Evolutionary conservation across 352 stramenopile species (phyloP).

Genomic region (Phytophthora pseudosyringae): DNA sequence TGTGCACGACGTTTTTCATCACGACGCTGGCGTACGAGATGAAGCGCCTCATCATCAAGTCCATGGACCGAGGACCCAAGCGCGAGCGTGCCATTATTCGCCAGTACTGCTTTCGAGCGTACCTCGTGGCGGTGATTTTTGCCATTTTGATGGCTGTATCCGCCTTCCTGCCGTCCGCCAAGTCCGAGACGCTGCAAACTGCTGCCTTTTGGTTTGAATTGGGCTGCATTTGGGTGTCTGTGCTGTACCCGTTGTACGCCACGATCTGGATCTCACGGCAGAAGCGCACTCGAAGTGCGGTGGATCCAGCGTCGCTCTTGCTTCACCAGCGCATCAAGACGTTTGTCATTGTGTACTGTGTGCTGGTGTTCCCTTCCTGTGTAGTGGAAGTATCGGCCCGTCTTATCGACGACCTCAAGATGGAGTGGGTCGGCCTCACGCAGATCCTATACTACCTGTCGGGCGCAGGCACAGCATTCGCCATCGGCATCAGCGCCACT

Average conservation of each 20-base stretch:
- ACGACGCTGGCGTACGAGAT: constrained; percentile 72
- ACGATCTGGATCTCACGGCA: constrained; percentile 53
- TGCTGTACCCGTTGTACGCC: constrained; percentile 62
- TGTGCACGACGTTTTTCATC: constrained; percentile 71
- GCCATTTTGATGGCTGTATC: constrained; percentile 43
- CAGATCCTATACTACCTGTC: constrained; percentile 71
- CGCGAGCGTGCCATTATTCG: constrained; percentile 60
- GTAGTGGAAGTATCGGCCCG: constrained; percentile 51
- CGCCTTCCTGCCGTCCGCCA: constrained; percentile 38
- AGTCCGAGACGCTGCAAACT: constrained; percentile 41
- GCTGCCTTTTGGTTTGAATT: constrained; percentile 56
- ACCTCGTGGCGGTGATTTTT: constrained; percentile 42
- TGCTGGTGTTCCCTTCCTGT: constrained; percentile 69
- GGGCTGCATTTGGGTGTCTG: constrained; percentile 55
- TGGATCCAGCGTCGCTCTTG: constrained; percentile 51
- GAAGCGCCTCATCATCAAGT: constrained; percentile 66
- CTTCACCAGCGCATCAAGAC: constrained; percentile 74
- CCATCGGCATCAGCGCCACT: constrained; percentile 64
- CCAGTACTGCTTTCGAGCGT: constrained; percentile 57
- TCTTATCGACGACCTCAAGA: constrained; percentile 36
- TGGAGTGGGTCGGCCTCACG: constrained; percentile 52
- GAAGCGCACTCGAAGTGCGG: constrained; percentile 49
- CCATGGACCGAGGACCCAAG: constrained; percentile 64
- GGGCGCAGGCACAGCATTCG: constrained; percentile 59
- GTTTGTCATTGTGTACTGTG: constrained; percentile 71